Evolutionary conservation across 345 rosid genomes (phyloP), one percentile per base, ranked within the genome.

Genomic region (Lumnitzera littorea): DNA sequence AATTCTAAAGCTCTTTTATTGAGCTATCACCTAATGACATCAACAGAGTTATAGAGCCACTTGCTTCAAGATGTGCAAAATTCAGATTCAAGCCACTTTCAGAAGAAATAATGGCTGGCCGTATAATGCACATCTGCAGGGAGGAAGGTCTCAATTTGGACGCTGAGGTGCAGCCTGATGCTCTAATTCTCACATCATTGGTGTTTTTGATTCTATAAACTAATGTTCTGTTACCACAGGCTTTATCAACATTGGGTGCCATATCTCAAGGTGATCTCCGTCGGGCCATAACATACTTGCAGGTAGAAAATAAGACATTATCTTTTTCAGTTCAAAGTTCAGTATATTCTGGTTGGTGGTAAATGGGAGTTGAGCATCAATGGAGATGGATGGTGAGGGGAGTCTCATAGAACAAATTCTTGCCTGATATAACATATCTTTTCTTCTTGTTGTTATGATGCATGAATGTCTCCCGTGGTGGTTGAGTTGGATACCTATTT

Each of bases 31-130:
- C 43, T 36, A 5, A 4, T 36, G 43, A 36, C 8, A 66, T 70
- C 56, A 55, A 23, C 67, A 90, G 96, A 86, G 90, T 90, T 71
- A 94, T 94, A 67, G 99, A 88, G 80, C 97, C 99, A 10, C 99
- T 94, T 76, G 97, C 97, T 62, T 90, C 97, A 31, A 90, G 99
- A 77, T 94, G 97, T 82, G 99, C 97, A 6, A 94, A 94, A 84
- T 90, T 94, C 82, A 84, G 97, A 76, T 94, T 94, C 72, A 94
- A 88, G 83, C 95, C 97, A 61, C 96, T 94, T 74, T 74, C 95
- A 47, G 95, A 88, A 77, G 99, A 91, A 76, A 79, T 90, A 67
- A 84, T 88, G 96, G 68, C 78, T 72, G 80, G 76, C 68, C 96
- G 91, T 72, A 67, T 94, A 72, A 63, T 79, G 72, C 84, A 88